Conservation (phyloP, 2,329 filamentous ascomycete species). For the Alternaria tenuissima region DNA sequence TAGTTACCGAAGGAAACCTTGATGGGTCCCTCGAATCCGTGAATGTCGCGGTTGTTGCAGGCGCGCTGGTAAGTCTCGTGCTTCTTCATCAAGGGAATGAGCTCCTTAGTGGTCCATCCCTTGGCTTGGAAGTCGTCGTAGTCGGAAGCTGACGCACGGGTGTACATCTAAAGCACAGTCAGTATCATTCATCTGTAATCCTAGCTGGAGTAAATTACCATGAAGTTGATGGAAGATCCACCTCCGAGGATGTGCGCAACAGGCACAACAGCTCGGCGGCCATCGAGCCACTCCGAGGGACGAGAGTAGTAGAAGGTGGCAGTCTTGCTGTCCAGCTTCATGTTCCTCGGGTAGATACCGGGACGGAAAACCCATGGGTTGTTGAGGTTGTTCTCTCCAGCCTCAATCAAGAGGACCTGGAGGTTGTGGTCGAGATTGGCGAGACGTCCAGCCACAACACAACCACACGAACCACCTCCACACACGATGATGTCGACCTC, state of each 20-base stretch:
- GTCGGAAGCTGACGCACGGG: conserved; percentile 73
- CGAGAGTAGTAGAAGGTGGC: conserved; percentile 83
- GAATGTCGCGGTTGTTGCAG: conserved; percentile 66
- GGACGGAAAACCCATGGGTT: conserved; percentile 80
- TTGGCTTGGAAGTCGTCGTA: conserved; percentile 82
- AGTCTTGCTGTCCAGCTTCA: conserved; percentile 82
- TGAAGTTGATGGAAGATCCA: conserved; percentile 79
- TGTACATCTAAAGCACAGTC: conserved; percentile 69
- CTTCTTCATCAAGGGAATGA: conserved; percentile 80
- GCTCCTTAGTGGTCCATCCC: conserved; percentile 79
- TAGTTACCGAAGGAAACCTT: conserved; percentile 83
- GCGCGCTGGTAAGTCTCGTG: conserved; percentile 76
- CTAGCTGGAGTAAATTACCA: conserved; percentile 57
- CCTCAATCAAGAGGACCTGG: conserved; percentile 75
- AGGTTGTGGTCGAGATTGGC: conserved; percentile 79
- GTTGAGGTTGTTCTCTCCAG: conserved; percentile 76
- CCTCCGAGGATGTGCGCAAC: conserved; percentile 76
- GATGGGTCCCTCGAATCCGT: conserved; percentile 82
- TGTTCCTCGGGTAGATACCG: conserved; percentile 79
- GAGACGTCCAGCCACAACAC: conserved; percentile 63
- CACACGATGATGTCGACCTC: conserved; percentile 84
- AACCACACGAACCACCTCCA: conserved; percentile 74
- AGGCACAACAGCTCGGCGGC: conserved; percentile 76
- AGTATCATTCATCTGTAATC: neutral
- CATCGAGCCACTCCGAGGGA: conserved; percentile 75